A percentile compares a stretch with the other conserved stretches of the same genome.
Evolutionary conservation across 495 filamentous ascomycete genomes (phyloP).

Genomic region (Neurospora discreta): DNA sequence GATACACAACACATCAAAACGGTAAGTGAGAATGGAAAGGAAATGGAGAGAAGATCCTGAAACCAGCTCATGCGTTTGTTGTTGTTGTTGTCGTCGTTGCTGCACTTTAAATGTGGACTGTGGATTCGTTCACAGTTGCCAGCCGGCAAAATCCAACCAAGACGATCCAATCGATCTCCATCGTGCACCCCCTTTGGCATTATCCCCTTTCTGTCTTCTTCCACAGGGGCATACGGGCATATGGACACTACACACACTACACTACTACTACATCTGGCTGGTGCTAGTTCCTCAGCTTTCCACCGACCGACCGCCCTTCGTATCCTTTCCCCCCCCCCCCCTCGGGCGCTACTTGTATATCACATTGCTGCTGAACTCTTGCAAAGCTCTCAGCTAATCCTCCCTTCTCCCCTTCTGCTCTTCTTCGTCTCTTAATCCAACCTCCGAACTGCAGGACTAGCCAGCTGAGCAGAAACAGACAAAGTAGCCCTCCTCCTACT

Average conservation of each 20-base stretch:
- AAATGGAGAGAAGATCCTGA: neutral
- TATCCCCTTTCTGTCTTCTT: neutral
- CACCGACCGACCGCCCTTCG: neutral
- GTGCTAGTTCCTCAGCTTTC: neutral
- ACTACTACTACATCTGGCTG: neutral
- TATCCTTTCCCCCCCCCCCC: neutral
- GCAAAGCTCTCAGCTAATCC: neutral
- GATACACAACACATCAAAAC: neutral
- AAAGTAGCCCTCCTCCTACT: no score
- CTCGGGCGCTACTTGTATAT: neutral
- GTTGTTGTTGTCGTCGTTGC: neutral
- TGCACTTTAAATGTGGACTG: neutral
- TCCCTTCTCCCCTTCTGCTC: neutral
- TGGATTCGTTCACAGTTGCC: neutral
- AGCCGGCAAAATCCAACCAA: neutral
- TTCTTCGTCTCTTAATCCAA: neutral
- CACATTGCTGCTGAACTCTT: neutral
- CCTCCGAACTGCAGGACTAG: neutral
- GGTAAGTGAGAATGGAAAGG: neutral
- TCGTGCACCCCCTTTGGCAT: neutral
- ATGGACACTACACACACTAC: no score
- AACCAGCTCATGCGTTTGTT: neutral
- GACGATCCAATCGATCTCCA: neutral
- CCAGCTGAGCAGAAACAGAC: neutral
- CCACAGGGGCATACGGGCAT: neutral